phyloP scores from a whole-genome alignment of 371 early-diverging fungal species.

The Rhizopus sp. region DNA sequence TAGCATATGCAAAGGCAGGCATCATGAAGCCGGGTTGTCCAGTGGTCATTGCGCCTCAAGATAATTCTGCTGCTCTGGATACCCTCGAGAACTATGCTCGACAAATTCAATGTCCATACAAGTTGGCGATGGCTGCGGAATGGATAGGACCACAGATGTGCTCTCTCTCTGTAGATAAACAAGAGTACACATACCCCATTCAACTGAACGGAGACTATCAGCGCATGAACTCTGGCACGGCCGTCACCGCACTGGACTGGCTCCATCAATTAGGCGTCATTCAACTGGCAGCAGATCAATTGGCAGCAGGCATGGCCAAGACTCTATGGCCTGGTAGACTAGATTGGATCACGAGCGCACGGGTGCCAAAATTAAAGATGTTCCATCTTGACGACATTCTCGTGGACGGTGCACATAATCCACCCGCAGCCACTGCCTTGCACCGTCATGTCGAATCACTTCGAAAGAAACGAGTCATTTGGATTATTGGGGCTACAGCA shows the following conservation, averaged over 20 bases:
- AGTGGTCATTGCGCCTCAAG: conserved; percentile 58
- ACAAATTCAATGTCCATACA: conserved; percentile 32
- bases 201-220: conserved; percentile 80
- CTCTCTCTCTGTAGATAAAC: conserved; percentile 8
- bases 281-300: conserved; percentile 40
- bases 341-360: conserved; percentile 58
- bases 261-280: conserved; percentile 29
- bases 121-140: conserved; percentile 21
- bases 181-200: conserved; percentile 42
- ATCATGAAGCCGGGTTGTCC: conserved; percentile 63
- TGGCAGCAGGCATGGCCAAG: conserved; percentile 57
- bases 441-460: conserved; percentile 60
- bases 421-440: conserved; percentile 68
- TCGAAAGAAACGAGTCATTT: conserved; percentile 50
- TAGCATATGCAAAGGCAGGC: conserved; percentile 79
- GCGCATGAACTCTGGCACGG: conserved; percentile 76
- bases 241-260: conserved; percentile 64
- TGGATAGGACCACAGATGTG: conserved; percentile 9
- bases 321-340: conserved; percentile 86
- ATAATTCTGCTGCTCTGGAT: conserved; percentile 36
- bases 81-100: conserved; percentile 39
- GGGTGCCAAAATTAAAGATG: not conserved
- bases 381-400: conserved; percentile 43
- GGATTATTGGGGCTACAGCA: conserved; percentile 78
- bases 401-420: conserved; percentile 92